phyloP scores from a whole-genome alignment of 768 basidiomycete species.

The Brasilioporus rufonigricans region DNA sequence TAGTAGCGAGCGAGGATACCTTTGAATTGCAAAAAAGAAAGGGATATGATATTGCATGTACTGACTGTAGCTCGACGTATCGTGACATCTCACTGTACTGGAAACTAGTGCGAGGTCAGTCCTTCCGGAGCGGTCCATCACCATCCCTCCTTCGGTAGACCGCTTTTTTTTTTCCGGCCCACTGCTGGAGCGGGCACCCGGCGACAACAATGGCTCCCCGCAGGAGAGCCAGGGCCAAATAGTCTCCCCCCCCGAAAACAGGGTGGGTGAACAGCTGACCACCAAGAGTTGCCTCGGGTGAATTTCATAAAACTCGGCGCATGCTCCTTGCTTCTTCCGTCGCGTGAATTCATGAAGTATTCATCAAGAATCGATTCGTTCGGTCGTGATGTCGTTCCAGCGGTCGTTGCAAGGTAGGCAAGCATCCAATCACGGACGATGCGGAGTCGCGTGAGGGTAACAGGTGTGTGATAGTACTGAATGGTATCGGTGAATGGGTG shows the following conservation, averaged over 20 bases:
- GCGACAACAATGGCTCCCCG: slow-evolving; percentile 19
- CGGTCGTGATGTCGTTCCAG: slow-evolving; percentile 33
- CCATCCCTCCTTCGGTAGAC: slow-evolving; percentile 21
- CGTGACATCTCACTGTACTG: slow-evolving; percentile 14
- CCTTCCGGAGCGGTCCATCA: slow-evolving; percentile 29
- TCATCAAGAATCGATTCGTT: slow-evolving; percentile 38
- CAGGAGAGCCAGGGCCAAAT: slow-evolving; percentile 20
- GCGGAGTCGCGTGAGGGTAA: slow-evolving; percentile 18
- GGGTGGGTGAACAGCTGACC: slow-evolving; percentile 12
- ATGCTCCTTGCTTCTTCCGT: slow-evolving; percentile 28
- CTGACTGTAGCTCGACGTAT: slow-evolving; percentile 18
- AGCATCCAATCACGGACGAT: slow-evolving; percentile 15
- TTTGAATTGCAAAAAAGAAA: slow-evolving; percentile 16
- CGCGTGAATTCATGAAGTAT: slow-evolving; percentile 30
- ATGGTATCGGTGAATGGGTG: slow-evolving; percentile 25
- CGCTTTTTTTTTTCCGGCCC: slow-evolving; percentile 31
- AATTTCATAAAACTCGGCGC: slow-evolving; percentile 20
- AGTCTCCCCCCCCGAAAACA: slow-evolving; percentile 9
- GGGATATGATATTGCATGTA: slow-evolving; percentile 14
- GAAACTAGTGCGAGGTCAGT: slow-evolving; percentile 24
- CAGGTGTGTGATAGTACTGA: slow-evolving; percentile 12
- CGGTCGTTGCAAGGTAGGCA: slow-evolving; percentile 30
- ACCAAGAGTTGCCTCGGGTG: slow-evolving; percentile 14
- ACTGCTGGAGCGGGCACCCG: slow-evolving; percentile 32
- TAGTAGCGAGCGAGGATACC: not conserved